phyloP scores from a whole-genome alignment of 140 eudicot species.

The Ambrosia hybrid region DNA sequence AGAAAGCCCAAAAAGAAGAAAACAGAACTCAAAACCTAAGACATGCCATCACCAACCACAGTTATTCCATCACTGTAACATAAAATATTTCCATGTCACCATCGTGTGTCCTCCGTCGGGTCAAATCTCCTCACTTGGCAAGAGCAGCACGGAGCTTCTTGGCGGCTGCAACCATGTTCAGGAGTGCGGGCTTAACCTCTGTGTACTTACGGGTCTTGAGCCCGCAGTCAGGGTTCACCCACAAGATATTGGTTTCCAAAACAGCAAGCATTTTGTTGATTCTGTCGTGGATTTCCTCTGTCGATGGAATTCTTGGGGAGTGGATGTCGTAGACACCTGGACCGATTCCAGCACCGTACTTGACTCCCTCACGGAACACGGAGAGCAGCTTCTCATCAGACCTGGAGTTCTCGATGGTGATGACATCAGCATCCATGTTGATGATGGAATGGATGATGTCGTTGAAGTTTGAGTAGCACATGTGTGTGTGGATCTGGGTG shows the following conservation, averaged over 20 bases:
- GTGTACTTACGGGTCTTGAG: conserved; percentile 71
- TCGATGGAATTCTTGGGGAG: conserved; percentile 75
- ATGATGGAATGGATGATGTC: conserved; percentile 76
- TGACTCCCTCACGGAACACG: conserved; percentile 80
- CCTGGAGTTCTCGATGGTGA: conserved; percentile 83
- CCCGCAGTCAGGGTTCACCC: conserved; percentile 85
- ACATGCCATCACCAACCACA: conserved; percentile 2
- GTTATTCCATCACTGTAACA: conserved; percentile 13
- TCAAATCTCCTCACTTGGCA: conserved; percentile 36
- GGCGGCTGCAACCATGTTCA: conserved; percentile 79
- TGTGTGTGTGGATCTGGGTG: conserved; percentile 87
- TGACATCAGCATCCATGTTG: conserved; percentile 77
- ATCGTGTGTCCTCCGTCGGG: neutral
- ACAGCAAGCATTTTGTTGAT: conserved; percentile 69
- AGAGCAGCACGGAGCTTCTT: conserved; percentile 61
- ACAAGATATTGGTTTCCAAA: conserved; percentile 59
- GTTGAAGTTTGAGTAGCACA: conserved; percentile 81
- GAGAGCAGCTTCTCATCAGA: conserved; percentile 86
- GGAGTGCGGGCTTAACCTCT: conserved; percentile 71
- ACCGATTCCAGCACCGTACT: conserved; percentile 75
- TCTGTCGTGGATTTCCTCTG: conserved; percentile 64
- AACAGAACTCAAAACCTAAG: conserved; percentile 23
- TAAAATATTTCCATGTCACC: neutral
- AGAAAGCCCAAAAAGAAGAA: conserved; percentile 14
- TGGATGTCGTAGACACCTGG: conserved; percentile 89